Base-by-base conservation (phyloP, 2,329 filamentous ascomycete genomes). In the Rasamsonia emersonii region DNA sequence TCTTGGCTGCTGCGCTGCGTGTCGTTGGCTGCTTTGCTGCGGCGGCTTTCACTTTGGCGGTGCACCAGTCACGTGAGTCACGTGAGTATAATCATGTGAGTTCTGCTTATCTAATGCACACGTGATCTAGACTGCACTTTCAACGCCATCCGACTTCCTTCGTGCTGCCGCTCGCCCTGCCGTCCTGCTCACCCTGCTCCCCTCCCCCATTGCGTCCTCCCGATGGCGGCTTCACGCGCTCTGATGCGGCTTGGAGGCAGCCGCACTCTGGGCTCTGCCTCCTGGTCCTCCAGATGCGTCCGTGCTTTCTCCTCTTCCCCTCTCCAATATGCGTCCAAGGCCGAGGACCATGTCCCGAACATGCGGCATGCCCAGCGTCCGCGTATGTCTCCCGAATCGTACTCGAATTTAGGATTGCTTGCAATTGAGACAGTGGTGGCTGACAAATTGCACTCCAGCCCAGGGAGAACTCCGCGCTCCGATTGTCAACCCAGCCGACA, bases 401-500 rank as follows among this genome's bases (percentile, higher is more conserved):
- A 9, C 34, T 36, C 11, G 32, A 10, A 5, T n/a, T n/a, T n/a
- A n/a, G n/a, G n/a, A n/a, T n/a, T n/a, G 3, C n/a, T 1, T 20
- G 11, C 28, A 36, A 40, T 43, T 36, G 31, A 41, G 39, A 29
- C 18, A 29, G 32, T 5, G 27, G 18, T 24, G 21, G 13, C 15
- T 33, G 5, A 45, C 34, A 37, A 11, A 30, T 13, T 19, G 26
- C 26, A 32, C 17, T 37, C 14, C 35, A 70, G 68, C 65, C 32
- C 45, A 56, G 37, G 77, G 76, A 47, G 71, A 75, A 46, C 75
- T 95, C 43, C 77, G 83, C 54, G 82, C 70, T 14, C 82, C 86
- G 37, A 67, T 93, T 50, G 74, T 94, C 52, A 95, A 96, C 65
- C 88, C 89, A 20, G 75, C 84, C 61, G 91, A 96, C 72, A 93